Evolutionary conservation across 2,329 filamentous ascomycete genomes (phyloP).

Genomic region (Fusarium sp.): DNA sequence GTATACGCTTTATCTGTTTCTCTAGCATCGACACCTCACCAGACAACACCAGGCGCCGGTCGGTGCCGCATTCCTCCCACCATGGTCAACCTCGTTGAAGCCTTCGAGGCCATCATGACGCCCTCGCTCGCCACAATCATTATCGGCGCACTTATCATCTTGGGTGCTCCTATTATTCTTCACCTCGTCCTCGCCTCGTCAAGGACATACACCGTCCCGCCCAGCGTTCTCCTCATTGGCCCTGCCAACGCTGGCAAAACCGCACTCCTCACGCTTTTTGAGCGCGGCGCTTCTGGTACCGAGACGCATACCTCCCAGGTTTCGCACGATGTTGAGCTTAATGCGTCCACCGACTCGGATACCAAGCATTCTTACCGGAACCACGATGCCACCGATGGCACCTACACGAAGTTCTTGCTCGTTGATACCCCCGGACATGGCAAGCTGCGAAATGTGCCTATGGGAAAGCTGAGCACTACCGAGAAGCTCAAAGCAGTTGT

Average conservation of each 20-base stretch:
- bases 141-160: slow-evolving; percentile 76
- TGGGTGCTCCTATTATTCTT: slow-evolving; percentile 81
- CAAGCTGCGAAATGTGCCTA: slow-evolving; percentile 83
- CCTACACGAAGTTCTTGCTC: slow-evolving; percentile 78
- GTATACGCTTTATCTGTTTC: not conserved
- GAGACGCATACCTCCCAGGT: slow-evolving; percentile 69
- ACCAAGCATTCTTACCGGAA: slow-evolving; percentile 64
- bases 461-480: slow-evolving; percentile 61
- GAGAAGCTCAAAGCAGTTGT: slow-evolving; percentile 78
- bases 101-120: slow-evolving; percentile 68
- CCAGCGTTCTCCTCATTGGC: slow-evolving; percentile 84
- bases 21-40: not conserved
- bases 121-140: slow-evolving; percentile 74
- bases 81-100: slow-evolving; percentile 57
- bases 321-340: slow-evolving; percentile 66
- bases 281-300: slow-evolving; percentile 63
- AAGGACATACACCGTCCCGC: slow-evolving; percentile 74
- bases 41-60: slow-evolving; percentile 22
- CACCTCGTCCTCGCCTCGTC: slow-evolving; percentile 80
- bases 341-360: slow-evolving; percentile 62
- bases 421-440: slow-evolving; percentile 95
- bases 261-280: slow-evolving; percentile 80
- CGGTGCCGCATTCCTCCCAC: slow-evolving; percentile 37
- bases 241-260: slow-evolving; percentile 91
- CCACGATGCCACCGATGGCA: slow-evolving; percentile 67